Conservation (phyloP, 805 yeast species). For the Candida pseudofarinosa region DNA sequence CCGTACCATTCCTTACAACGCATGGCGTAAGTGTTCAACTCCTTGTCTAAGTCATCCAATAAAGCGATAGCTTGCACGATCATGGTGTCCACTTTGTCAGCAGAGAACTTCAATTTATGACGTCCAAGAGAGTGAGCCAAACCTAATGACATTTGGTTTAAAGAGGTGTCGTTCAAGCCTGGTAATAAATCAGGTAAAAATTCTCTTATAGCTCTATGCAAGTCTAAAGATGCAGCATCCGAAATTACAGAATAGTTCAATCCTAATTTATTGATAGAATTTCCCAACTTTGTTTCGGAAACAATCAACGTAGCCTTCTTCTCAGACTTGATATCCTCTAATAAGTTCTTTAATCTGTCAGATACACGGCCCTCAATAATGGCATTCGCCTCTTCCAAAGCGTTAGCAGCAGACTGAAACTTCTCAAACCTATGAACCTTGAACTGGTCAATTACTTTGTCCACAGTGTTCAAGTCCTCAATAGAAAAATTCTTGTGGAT, state of each 20-base stretch:
- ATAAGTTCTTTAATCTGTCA: constrained; percentile 69
- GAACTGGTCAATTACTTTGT: constrained; percentile 83
- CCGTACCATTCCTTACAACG: constrained; percentile 99
- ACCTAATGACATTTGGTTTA: constrained; percentile 95
- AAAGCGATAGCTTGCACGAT: constrained; percentile 98
- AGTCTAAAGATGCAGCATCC: constrained; percentile 91
- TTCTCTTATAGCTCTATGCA: constrained; percentile 93
- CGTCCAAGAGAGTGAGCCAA: constrained; percentile 98
- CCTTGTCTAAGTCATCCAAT: constrained; percentile 95
- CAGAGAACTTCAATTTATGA: constrained; percentile 94
- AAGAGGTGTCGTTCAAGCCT: constrained; percentile 79
- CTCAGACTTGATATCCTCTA: constrained; percentile 71
- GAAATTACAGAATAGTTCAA: constrained; percentile 83
- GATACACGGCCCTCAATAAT: constrained; percentile 93
- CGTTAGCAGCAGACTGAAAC: constrained; percentile 90
- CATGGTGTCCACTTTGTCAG: constrained; percentile 99
- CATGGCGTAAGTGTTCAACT: constrained; percentile 97
- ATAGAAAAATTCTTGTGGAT: constrained; percentile 78
- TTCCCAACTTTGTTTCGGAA: constrained; percentile 93
- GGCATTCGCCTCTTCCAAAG: constrained; percentile 91
- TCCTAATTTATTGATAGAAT: constrained; percentile 92
- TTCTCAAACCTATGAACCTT: constrained; percentile 95
- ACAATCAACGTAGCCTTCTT: constrained; percentile 87
- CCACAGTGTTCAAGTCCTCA: constrained; percentile 75
- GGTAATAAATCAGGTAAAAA: constrained; percentile 91